Evolutionary conservation across 108 stramenopile genomes (phyloP).

Genomic region (Schizochytrium sp.): DNA sequence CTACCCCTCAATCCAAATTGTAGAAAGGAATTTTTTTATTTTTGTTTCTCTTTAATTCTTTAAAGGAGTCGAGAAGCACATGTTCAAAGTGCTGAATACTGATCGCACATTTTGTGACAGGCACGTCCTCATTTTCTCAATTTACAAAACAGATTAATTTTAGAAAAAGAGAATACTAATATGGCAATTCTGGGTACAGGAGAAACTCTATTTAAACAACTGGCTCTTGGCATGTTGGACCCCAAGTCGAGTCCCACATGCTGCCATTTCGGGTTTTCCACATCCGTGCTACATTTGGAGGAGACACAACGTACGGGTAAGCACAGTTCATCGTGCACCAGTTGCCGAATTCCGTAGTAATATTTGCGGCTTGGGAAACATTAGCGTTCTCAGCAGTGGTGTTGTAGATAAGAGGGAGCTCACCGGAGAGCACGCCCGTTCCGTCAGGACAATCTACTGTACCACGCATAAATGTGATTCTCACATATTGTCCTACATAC

Average conservation of each 20-base stretch:
- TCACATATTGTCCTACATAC: conserved; percentile 9
- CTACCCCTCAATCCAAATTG: neutral
- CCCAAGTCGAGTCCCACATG: conserved; percentile 41
- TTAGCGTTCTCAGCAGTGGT: conserved; percentile 14
- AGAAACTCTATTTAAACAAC: neutral
- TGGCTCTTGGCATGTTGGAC: neutral
- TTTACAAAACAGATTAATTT: no score
- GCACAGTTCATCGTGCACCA: conserved; percentile 50
- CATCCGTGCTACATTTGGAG: neutral
- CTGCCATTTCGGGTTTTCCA: neutral
- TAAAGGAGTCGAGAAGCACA: neutral
- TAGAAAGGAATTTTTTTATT: neutral
- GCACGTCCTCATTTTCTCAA: no score
- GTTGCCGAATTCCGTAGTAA: neutral
- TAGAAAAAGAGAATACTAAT: no score
- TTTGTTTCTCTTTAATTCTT: neutral
- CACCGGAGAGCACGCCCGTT: neutral
- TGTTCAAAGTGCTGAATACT: no score
- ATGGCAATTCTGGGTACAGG: neutral
- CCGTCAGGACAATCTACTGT: conserved; percentile 35
- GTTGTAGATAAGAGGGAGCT: conserved; percentile 47
- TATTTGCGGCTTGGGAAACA: neutral
- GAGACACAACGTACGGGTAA: neutral
- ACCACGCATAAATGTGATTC: neutral
- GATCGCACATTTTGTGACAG: no score